Base-by-base conservation (phyloP, 1,139 yeast genomes). In the Pichia sp. region DNA sequence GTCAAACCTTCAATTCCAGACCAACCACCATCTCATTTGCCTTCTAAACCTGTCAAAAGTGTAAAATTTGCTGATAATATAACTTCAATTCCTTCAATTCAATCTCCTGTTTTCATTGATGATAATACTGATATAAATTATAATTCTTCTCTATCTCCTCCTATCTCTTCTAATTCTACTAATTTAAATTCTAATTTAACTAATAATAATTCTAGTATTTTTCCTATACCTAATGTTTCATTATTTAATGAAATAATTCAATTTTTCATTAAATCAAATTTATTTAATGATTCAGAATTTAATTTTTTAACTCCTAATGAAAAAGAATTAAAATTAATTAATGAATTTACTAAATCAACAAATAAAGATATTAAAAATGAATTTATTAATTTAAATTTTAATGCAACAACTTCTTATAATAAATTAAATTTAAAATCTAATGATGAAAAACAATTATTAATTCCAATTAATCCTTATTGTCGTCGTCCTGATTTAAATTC, bases 401-500 rank as follows among this genome's bases (percentile, higher is more conserved):
- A 50, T 20, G 65, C 67, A 1, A 61, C 66, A 8, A 62, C 66
- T 4, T 62, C 66, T 3, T 63, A 60, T 46, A 63, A 63, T 43
- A 61, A 58, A 48, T 52, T 57, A 30, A 48, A 53, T 53, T 47
- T 55, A 32, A 54, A 51, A 42, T 49, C 52, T 2, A 64, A 55
- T 30, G 66, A 62, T 39, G 50, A 57, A 11, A 48, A 67, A 39
- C 79, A 78, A 35, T 59, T 70, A 37, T 35, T 51, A 35, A 64
- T 75, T 9, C 81, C 81, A 1, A 62, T 72, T 25, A 71, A 71
- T 49, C 74, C 76, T 36, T 70, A 57, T 47, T 74, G 81, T 51
- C 66, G 73, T 46, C 71, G 89, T 56, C 82, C 87, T 1, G 79
- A 82, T 56, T 64, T 83, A 35, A 70, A 76, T 9, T 53, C 62